Evolutionary conservation across 305 asterid species (phyloP), one percentile per base, ranked within the genome.

Genomic region (Stenogyne calaminthoides): DNA sequence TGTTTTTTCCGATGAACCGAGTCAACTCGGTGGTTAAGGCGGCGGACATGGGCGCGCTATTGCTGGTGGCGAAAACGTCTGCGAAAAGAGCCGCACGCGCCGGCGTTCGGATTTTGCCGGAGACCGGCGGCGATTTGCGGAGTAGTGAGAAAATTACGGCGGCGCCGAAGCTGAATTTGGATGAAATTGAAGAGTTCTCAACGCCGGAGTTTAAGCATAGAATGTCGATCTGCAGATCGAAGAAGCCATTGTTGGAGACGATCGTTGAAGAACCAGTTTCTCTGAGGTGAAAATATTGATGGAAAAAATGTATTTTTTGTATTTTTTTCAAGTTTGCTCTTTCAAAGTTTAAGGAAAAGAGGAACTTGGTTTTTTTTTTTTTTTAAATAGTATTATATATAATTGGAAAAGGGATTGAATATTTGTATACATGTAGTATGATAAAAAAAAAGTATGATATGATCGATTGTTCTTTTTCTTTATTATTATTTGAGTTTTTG

Each of bases 1-100:
- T 84, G 32, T 82, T 89, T 75, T 91, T 91, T 39, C 88, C 93
- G n/a, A 91, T 91, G 97, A 84, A 74, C 56, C 85, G 91, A 42
- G 69, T 88, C 71, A 88, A 85, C 79, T 76, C 91, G 44, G 67
- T 76, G 32, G 93, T 86, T 60, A 77, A 75, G 64, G 87, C 93
- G 64, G 83, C 89, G 61, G 96, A 91, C 79, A 73, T 88, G 86
- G 93, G 77, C 0, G 80, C 78, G 19, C 79, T 88, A 9, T 84
- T 86, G 76, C 8, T 85, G 75, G 78, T 82, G 18, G 92, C 92
- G 46, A 85, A 79, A 19, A 63, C 88, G 16, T 79, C 74, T 22
- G 80, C 86, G 14, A 88, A 82, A 66, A 76, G 79, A 70, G 71
- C 42, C n/a, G 44, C 84, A 0, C 49, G 79, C 0, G 84, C 85